Base-by-base conservation (phyloP, 306 rosid genomes). In the Leucaena leucocephala region DNA sequence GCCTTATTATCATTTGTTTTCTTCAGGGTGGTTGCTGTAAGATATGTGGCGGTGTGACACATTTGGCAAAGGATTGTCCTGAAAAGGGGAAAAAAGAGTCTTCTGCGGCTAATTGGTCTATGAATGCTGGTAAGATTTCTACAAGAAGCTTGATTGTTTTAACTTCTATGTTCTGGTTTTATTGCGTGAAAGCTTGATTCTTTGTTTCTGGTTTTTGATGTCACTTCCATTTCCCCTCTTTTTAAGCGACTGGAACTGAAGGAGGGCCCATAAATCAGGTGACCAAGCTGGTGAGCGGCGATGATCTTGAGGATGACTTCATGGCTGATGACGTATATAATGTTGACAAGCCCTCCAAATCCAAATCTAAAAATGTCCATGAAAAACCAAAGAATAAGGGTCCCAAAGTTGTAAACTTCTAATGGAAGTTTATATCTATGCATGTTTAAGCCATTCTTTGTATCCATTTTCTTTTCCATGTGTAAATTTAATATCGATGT, bases 11-110 rank as follows among this genome's bases (percentile, higher is more conserved):
- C 22, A 63, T 79, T 52, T 42, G 8, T 82, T 65, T 75, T 71
- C 58, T 62, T 76, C 52, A 96, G 98, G 99, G 99, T 49, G 99
- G 99, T 80, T 83, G 89, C 81, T 96, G 99, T 87, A 96, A 93
- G 87, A 82, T 90, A 78, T 96, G 99, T 71, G 93, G 96, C 34
- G 94, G 95, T 35, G 93, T 96, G 66, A 93, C 99, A 67, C 99
- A 96, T 85, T 85, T 96, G 89, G 99, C 98, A 19, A 91, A 67
- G 83, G 96, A 96, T 82, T 96, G 99, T 87, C 91, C 99, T 21
- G 87, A 89, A 57, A 91, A 96, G 82, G 85, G 87, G 76, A 74
- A 6, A 72, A 75, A 55, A 49, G 83, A 81, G 83, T 73, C 81
- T 55, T 63, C 59, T 68, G 77, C 83, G 69, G 66, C 83, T 22